These are phyloP conservation scores for Cadophora malorum DNA, from an alignment of 2,329 filamentous ascomycete species.

Conservation along the genomic window DNA sequence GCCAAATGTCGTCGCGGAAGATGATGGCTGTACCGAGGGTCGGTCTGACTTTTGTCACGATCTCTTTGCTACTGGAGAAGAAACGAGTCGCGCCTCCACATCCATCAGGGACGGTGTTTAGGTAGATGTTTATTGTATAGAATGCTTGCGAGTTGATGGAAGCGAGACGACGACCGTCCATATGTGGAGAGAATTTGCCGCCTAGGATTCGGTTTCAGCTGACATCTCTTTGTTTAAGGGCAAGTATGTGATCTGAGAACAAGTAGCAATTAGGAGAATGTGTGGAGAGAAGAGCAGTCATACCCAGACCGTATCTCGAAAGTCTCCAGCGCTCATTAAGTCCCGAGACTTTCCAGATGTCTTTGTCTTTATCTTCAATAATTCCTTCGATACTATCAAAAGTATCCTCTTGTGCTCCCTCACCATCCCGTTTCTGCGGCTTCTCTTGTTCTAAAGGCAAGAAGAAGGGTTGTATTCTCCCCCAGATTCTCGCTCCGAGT, in stretches of 20 bases:
- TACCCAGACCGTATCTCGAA: slow-evolving; percentile 29
- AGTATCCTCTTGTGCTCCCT: not conserved
- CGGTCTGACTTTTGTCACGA: slow-evolving; percentile 24
- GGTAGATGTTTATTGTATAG: slow-evolving; percentile 35
- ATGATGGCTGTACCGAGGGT: slow-evolving; percentile 23
- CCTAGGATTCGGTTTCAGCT: slow-evolving; percentile 14
- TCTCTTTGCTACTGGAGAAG: slow-evolving; percentile 4
- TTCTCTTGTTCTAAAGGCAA: not conserved
- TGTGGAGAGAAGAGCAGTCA: not conserved
- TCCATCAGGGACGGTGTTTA: slow-evolving; percentile 20
- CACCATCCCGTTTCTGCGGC: not conserved
- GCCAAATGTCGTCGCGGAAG: slow-evolving; percentile 33
- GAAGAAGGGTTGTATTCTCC: not conserved
- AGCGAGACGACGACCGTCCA: slow-evolving; percentile 27
- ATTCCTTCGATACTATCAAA: not conserved
- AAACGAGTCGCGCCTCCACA: slow-evolving; percentile 29
- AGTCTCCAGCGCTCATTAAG: slow-evolving; percentile 34
- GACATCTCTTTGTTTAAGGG: not conserved
- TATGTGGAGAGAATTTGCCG: slow-evolving; percentile 33
- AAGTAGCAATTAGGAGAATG: not conserved
- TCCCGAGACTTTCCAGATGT: slow-evolving; percentile 24
- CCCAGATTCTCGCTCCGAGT: not conserved
- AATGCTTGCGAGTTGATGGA: slow-evolving; percentile 27
- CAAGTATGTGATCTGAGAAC: not conserved
- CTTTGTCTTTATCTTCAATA: slow-evolving; percentile 30